These are phyloP conservation scores for Wickerhamomyces ciferrii DNA, from an alignment of 805 yeast species.

Conservation along the genomic window DNA sequence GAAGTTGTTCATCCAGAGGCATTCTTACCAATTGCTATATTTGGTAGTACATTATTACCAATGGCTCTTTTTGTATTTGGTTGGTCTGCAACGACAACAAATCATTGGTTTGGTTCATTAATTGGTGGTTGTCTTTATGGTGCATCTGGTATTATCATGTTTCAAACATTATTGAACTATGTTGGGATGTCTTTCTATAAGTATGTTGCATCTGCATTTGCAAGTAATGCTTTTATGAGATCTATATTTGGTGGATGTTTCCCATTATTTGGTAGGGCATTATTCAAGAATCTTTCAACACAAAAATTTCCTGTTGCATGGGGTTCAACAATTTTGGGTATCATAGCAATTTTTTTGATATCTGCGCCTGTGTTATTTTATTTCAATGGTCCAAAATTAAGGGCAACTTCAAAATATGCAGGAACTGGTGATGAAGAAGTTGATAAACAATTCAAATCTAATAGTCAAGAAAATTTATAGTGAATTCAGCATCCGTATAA, in stretches of 20 bases:
- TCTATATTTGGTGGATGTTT: conserved; percentile 60
- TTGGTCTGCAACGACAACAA: conserved; percentile 36
- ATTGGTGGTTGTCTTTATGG: conserved; percentile 37
- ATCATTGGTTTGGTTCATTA: conserved; percentile 47
- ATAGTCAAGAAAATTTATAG: no score
- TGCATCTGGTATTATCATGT: conserved; percentile 40
- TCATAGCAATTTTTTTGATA: conserved; percentile 38
- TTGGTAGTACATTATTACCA: conserved; percentile 37
- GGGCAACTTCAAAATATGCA: conserved; percentile 33
- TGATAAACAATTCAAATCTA: neutral
- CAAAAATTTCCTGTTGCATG: conserved; percentile 46
- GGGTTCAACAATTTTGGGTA: conserved; percentile 51
- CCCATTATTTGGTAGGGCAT: conserved; percentile 62
- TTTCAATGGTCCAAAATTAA: conserved; percentile 37
- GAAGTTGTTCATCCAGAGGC: conserved; percentile 34
- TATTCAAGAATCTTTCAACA: conserved; percentile 54
- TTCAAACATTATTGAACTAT: conserved; percentile 55
- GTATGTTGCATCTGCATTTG: conserved; percentile 60
- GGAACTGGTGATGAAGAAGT: conserved; percentile 3
- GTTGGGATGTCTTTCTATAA: conserved; percentile 52
- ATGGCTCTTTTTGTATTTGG: conserved; percentile 41
- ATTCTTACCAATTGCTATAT: conserved; percentile 34
- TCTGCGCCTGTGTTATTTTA: conserved; percentile 54
- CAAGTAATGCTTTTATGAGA: conserved; percentile 64
- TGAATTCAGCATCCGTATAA: no score